A percentile compares a stretch with the other conserved stretches of the same genome.
phyloP scores from a whole-genome alignment of 2,329 filamentous ascomycete species.

The Sordariomycetes sp. region DNA sequence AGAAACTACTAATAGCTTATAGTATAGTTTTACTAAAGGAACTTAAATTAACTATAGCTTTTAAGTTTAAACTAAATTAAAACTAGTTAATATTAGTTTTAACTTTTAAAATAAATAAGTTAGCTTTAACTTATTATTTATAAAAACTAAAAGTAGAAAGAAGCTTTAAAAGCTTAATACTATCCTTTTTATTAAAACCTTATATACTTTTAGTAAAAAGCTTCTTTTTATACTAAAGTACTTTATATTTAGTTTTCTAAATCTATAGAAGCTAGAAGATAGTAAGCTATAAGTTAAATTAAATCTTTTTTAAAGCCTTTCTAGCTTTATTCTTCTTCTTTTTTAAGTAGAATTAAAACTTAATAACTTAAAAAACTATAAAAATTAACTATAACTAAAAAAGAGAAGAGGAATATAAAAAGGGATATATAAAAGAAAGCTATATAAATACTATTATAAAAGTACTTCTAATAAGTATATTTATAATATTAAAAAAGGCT shows the following conservation, averaged over 20 bases:
- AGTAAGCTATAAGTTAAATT: constrained; percentile 9
- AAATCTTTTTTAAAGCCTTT: constrained; percentile 13
- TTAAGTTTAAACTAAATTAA: constrained; percentile 5
- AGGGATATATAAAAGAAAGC: background rate
- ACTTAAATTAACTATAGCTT: constrained; percentile 7
- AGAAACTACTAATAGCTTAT: too few species aligned
- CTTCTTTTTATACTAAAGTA: background rate
- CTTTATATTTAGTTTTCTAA: background rate
- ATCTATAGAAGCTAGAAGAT: constrained; percentile 7
- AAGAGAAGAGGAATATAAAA: background rate
- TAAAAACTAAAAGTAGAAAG: constrained; percentile 6
- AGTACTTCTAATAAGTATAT: too few species aligned
- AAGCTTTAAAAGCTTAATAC: background rate
- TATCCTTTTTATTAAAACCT: background rate
- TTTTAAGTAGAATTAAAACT: background rate
- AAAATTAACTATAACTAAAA: background rate
- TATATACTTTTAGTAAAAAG: too few species aligned
- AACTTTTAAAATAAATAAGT: too few species aligned
- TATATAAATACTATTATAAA: too few species aligned
- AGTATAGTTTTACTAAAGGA: constrained; percentile 5
- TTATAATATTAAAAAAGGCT: too few species aligned
- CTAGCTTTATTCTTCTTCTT: constrained; percentile 6
- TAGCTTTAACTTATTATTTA: too few species aligned
- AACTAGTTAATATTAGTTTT: too few species aligned
- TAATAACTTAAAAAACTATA: too few species aligned